Conservation (phyloP, 108 stramenopile genomes). For the Discostella pseudostelligera region DNA sequence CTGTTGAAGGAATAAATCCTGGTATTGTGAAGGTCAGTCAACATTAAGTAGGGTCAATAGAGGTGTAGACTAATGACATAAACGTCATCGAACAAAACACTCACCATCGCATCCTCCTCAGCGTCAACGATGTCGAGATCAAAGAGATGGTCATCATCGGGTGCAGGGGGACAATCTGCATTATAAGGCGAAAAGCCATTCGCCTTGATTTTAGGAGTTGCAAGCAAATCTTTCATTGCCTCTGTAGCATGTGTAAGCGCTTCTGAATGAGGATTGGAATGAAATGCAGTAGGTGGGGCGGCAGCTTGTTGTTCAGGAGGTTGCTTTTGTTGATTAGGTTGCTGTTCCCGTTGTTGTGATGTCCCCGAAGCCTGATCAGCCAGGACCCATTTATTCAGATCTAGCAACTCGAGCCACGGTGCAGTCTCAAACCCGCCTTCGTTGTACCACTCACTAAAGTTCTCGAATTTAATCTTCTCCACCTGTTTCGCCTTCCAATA, state of each 20-base stretch:
- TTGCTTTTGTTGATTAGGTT: background rate
- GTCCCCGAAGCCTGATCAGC: conserved; percentile 44
- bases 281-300: conserved; percentile 10
- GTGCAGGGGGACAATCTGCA: conserved; percentile 22
- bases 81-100: background rate
- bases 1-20: conserved; percentile 45
- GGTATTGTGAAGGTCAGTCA: background rate
- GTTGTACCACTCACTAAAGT: conserved; percentile 96
- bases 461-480: conserved; percentile 83
- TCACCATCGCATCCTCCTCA: conserved; percentile 33
- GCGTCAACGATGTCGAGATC: conserved; percentile 44
- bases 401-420: conserved; percentile 95
- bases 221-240: conserved; percentile 25
- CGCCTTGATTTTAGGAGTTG: conserved; percentile 27
- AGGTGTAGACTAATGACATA: background rate
- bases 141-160: conserved; percentile 27
- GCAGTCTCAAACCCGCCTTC: conserved; percentile 89
- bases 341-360: background rate
- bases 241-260: conserved; percentile 20
- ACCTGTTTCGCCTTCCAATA: conserved; percentile 68
- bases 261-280: conserved; percentile 6
- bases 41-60: background rate
- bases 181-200: conserved; percentile 3
- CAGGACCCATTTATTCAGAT: conserved; percentile 91
- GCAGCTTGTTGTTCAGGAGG: conserved; percentile 3